Percentiles rank a stretch among this genome's conserved stretches.
Conservation (phyloP, 108 stramenopile genomes). For the Cyclotella atomus region DNA sequence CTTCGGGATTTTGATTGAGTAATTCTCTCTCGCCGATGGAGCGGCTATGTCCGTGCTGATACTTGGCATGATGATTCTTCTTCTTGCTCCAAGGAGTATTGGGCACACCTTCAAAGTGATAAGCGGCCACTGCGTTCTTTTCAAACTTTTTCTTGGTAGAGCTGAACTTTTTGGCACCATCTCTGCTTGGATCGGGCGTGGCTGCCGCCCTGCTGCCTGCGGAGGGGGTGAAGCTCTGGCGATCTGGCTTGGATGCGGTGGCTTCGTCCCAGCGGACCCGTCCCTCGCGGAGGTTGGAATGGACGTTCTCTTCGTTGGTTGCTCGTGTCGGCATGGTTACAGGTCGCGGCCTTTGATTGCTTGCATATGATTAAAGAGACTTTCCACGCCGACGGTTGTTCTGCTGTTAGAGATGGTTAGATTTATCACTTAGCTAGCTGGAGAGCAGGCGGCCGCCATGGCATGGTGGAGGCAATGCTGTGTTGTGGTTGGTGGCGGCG, state of each 20-base stretch:
- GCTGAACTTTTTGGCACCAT: not conserved
- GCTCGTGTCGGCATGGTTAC: not conserved
- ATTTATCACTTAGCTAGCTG: too few species aligned
- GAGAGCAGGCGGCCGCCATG: too few species aligned
- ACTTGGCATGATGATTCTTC: not conserved
- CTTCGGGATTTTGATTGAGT: slow-evolving; percentile 7
- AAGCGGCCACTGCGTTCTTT: slow-evolving; percentile 18
- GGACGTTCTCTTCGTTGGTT: slow-evolving; percentile 1
- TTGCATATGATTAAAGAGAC: too few species aligned
- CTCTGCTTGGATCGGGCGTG: too few species aligned
- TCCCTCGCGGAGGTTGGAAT: not conserved
- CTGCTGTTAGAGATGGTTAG: too few species aligned
- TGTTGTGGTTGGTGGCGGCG: too few species aligned
- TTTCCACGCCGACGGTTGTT: too few species aligned
- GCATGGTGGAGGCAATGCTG: too few species aligned
- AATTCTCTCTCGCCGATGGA: not conserved
- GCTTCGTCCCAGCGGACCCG: not conserved
- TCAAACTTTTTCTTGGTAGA: slow-evolving; percentile 1
- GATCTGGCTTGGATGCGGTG: not conserved
- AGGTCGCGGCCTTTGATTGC: too few species aligned
- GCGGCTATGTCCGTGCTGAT: not conserved
- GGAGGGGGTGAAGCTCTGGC: too few species aligned
- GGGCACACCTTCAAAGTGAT: slow-evolving; percentile 22
- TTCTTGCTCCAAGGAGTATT: slow-evolving; percentile 30
- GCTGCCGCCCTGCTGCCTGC: too few species aligned